Conservation (phyloP, 129 eudicot species). For the Artemisia tridentata region DNA sequence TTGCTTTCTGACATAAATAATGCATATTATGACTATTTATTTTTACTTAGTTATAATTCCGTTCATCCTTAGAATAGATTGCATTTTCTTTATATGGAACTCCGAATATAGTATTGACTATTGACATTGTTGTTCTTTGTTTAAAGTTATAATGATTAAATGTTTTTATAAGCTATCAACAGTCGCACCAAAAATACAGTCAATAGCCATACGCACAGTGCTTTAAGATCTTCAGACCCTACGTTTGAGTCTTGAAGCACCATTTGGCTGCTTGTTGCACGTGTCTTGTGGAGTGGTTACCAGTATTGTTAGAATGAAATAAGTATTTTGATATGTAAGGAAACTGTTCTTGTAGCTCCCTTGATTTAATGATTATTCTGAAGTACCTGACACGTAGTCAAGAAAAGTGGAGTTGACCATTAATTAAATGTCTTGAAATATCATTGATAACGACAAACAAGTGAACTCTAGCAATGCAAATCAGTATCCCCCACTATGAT, state of each 20-base stretch:
- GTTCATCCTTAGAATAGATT: too few relatives aligned
- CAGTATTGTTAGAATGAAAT: neutral
- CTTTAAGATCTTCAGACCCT: too few relatives aligned
- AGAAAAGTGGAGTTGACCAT: neutral
- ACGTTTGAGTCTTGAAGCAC: too few relatives aligned
- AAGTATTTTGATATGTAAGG: neutral
- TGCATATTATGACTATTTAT: too few relatives aligned
- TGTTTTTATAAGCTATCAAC: neutral
- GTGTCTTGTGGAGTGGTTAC: too few relatives aligned
- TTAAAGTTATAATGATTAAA: neutral
- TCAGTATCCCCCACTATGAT: neutral
- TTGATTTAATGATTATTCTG: neutral
- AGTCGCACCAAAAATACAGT: neutral
- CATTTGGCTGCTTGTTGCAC: too few relatives aligned
- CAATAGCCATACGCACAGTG: too few relatives aligned
- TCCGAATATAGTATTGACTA: neutral
- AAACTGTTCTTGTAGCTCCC: neutral
- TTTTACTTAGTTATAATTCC: too few relatives aligned
- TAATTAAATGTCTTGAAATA: neutral
- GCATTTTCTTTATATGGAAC: too few relatives aligned
- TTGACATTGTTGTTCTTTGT: neutral
- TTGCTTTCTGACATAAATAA: too few relatives aligned
- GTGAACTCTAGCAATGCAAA: neutral
- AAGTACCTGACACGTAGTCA: neutral
- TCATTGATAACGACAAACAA: neutral